A percentile compares a stretch with the other conserved stretches of the same genome.
These are phyloP conservation scores for Cercospora zeae-maydis DNA, from an alignment of 2,329 filamentous ascomycete species.

Conservation along the genomic window DNA sequence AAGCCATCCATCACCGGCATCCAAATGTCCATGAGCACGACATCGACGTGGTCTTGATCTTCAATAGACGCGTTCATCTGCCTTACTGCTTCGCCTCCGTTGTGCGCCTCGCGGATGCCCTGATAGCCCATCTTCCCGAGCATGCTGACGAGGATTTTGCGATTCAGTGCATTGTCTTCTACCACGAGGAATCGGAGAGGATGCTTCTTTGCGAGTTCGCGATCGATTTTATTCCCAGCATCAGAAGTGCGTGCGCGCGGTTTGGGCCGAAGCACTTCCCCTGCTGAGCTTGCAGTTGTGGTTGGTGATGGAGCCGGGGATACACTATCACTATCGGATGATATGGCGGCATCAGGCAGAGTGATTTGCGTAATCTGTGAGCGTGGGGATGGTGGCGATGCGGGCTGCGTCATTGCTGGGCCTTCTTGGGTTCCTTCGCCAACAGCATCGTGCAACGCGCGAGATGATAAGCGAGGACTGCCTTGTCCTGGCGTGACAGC, in stretches of 20 bases:
- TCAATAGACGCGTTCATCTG: conserved; percentile 46
- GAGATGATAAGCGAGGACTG: conserved; percentile 27
- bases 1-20: conserved; percentile 73
- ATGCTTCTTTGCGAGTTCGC: conserved; percentile 55
- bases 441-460: conserved; percentile 28
- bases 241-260: conserved; percentile 23
- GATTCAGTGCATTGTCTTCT: conserved; percentile 71
- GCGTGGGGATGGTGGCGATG: conserved; percentile 26
- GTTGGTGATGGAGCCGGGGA: conserved; percentile 20
- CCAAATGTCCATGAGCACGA: conserved; percentile 72
- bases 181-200: conserved; percentile 67
- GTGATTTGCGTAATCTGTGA: conserved; percentile 6
- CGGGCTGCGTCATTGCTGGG: neutral
- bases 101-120: conserved; percentile 61
- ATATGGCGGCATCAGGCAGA: conserved; percentile 2
- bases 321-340: conserved; percentile 4
- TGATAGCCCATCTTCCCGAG: conserved; percentile 64
- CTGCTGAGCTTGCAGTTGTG: conserved; percentile 12
- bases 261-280: neutral
- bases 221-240: conserved; percentile 45
- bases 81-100: conserved; percentile 64
- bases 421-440: conserved; percentile 6
- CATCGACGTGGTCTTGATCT: conserved; percentile 49
- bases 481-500: conserved; percentile 17
- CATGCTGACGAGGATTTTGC: conserved; percentile 64